Conservation (phyloP, 106 monocot genomes). For the Alisma plantagoaquatica region DNA sequence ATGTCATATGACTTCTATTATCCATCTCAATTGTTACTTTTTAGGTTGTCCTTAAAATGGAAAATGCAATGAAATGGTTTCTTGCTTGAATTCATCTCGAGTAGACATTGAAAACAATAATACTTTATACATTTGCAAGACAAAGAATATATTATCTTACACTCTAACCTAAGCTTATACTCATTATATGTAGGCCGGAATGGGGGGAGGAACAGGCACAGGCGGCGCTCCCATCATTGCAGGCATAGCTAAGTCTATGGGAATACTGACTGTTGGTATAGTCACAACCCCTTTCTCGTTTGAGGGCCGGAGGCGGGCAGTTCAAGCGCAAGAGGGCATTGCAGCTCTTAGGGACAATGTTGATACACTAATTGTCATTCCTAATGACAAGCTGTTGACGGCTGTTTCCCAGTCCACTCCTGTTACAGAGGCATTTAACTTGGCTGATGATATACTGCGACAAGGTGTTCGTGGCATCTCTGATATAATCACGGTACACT, state of each 20-base stretch:
- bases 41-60: too few species aligned
- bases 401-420: slow-evolving; percentile 50
- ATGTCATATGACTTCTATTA: too few species aligned
- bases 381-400: too few species aligned
- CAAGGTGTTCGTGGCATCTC: slow-evolving; percentile 54
- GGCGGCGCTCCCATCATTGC: slow-evolving; percentile 45
- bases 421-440: slow-evolving; percentile 47
- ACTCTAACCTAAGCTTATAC: too few species aligned
- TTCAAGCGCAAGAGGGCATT: slow-evolving; percentile 49
- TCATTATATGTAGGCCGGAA: slow-evolving; percentile 33
- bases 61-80: too few species aligned
- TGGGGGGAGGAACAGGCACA: slow-evolving; percentile 53
- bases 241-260: slow-evolving; percentile 37
- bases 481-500: slow-evolving; percentile 31
- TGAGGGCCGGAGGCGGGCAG: slow-evolving; percentile 34
- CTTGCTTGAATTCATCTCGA: too few species aligned
- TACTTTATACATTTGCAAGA: too few species aligned
- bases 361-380: too few species aligned
- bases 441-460: too few species aligned
- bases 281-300: slow-evolving; percentile 44
- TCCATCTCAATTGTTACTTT: too few species aligned
- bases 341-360: slow-evolving; percentile 31
- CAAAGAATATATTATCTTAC: too few species aligned
- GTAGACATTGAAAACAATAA: too few species aligned
- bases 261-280: slow-evolving; percentile 45